Percentiles rank a stretch among this genome's conserved stretches.
These are phyloP conservation scores for Corymbia maculata DNA, from an alignment of 345 rosid species.

Conservation along the genomic window DNA sequence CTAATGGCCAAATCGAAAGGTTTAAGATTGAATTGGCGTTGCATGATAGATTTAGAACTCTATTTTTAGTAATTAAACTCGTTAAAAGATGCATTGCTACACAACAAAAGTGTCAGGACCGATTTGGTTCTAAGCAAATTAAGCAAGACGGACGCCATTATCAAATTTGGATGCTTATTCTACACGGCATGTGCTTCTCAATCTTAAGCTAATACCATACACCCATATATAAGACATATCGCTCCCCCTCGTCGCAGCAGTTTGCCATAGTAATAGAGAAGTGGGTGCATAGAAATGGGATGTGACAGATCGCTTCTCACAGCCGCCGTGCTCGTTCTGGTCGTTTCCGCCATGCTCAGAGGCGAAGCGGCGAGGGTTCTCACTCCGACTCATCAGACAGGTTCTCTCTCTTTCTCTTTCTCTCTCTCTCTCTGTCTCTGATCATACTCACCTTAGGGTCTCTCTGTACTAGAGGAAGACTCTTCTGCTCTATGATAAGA, in stretches of 20 bases:
- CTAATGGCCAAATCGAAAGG: too few relatives aligned
- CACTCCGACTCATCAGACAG: neutral
- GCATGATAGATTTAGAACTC: neutral
- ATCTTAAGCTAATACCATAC: neutral
- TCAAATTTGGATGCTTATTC: neutral
- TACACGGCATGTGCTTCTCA: neutral
- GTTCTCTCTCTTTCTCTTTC: neutral
- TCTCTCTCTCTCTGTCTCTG: neutral
- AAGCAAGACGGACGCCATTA: neutral
- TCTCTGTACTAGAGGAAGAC: neutral
- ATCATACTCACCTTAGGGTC: neutral
- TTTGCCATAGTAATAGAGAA: neutral
- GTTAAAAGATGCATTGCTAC: neutral
- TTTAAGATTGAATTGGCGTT: too few relatives aligned
- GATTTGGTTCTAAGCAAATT: neutral
- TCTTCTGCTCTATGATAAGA: neutral
- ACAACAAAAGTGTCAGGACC: neutral
- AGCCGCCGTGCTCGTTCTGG: neutral
- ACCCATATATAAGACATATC: too few relatives aligned
- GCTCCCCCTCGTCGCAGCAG: too few relatives aligned
- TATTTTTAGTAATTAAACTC: neutral
- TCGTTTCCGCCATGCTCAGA: neutral
- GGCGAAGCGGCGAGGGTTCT: neutral
- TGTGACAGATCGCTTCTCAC: neutral
- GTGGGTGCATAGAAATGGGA: neutral